These are phyloP conservation scores for Ceratocystis lukuohia DNA, from an alignment of 2,329 filamentous ascomycete genomes.

Conservation along the genomic window DNA sequence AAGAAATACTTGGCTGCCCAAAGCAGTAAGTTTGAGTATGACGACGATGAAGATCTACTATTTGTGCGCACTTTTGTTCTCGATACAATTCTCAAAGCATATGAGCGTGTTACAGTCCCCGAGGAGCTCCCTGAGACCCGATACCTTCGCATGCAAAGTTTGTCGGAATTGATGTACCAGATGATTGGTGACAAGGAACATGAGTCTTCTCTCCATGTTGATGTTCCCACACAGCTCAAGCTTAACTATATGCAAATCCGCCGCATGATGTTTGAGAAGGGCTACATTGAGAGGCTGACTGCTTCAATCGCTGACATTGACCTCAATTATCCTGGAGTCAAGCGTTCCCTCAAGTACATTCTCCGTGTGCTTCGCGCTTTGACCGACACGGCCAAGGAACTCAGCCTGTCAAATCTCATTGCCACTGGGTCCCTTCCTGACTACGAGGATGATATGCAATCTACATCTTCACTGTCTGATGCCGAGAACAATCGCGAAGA, in stretches of 20 bases:
- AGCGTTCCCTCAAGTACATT: constrained; percentile 92
- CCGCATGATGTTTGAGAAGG: constrained; percentile 97
- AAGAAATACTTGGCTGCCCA: constrained; percentile 43
- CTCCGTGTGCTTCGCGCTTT: constrained; percentile 76
- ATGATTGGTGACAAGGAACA: constrained; percentile 72
- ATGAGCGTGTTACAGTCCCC: constrained; percentile 72
- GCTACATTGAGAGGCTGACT: constrained; percentile 78
- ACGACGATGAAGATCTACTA: constrained; percentile 69
- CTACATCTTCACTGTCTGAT: constrained; percentile 78
- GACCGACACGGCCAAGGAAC: constrained; percentile 70
- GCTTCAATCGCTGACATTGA: constrained; percentile 90
- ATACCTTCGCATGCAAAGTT: constrained; percentile 73
- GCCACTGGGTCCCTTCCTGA: constrained; percentile 51
- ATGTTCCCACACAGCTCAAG: constrained; percentile 32
- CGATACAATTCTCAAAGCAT: constrained; percentile 82
- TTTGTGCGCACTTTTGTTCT: constrained; percentile 93
- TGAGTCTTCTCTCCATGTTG: constrained; percentile 30
- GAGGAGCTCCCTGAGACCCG: constrained; percentile 70
- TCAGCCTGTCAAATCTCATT: constrained; percentile 71
- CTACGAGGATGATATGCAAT: constrained; percentile 68
- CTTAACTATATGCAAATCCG: constrained; percentile 50
- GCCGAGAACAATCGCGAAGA: constrained; percentile 80
- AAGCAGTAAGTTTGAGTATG: constrained; percentile 48
- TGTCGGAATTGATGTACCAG: constrained; percentile 83
- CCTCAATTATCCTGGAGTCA: constrained; percentile 83